A percentile compares a stretch with the other conserved stretches of the same genome.
These are phyloP conservation scores for Talaromyces sp. DNA, from an alignment of 2,329 filamentous ascomycete species.

Conservation along the genomic window DNA sequence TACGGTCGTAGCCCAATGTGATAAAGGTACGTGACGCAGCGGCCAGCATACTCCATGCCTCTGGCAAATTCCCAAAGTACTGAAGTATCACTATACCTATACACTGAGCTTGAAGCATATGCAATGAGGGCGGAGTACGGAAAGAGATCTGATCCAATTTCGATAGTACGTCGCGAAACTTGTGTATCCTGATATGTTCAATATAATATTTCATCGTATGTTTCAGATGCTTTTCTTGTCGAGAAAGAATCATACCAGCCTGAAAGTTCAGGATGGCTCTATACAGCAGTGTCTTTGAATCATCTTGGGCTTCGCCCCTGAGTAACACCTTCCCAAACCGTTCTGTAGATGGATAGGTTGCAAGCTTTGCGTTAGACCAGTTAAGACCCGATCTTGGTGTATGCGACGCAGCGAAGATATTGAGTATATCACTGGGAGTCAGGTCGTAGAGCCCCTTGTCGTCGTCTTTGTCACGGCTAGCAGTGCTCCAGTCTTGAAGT, in stretches of 20 bases:
- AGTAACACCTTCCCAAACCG: background rate
- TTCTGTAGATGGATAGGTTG: background rate
- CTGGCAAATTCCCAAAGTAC: constrained; percentile 7
- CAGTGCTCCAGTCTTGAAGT: background rate
- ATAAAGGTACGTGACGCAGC: constrained; percentile 23
- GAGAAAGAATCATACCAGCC: constrained; percentile 4
- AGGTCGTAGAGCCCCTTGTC: background rate
- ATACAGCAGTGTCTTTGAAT: background rate
- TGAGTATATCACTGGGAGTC: constrained; percentile 5
- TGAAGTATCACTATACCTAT: constrained; percentile 8
- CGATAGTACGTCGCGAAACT: background rate
- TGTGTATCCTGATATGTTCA: background rate
- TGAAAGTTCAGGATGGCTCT: constrained; percentile 1
- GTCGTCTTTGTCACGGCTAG: background rate
- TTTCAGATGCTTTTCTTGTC: background rate
- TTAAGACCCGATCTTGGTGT: background rate
- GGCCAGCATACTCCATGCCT: constrained; percentile 5
- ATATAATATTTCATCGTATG: background rate
- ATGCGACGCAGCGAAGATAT: background rate
- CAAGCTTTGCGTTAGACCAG: background rate
- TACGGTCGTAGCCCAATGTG: constrained; percentile 21
- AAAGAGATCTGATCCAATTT: background rate
- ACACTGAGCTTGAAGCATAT: constrained; percentile 9
- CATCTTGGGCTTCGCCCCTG: background rate
- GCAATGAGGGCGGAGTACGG: background rate